phyloP scores from a whole-genome alignment of 495 filamentous ascomycete genomes.

The Elaphomyces granulatus region DNA sequence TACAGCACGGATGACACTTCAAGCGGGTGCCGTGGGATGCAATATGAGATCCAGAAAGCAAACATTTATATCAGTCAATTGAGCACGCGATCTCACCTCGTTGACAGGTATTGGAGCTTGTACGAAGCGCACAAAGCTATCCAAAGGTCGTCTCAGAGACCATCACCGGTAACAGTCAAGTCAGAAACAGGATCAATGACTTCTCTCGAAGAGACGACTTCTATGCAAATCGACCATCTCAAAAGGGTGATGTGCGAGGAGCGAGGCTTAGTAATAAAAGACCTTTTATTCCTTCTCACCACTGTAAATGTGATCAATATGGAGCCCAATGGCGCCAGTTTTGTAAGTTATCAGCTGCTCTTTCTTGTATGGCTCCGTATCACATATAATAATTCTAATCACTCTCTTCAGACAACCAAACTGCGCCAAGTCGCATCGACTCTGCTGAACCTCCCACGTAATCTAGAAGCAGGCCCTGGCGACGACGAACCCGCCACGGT shows the following conservation, averaged over 20 bases:
- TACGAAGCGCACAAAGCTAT: constrained; percentile 30
- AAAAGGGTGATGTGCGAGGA: constrained; percentile 48
- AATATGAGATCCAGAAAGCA: constrained; percentile 72
- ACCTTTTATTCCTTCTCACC: constrained; percentile 51
- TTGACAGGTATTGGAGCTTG: constrained; percentile 64
- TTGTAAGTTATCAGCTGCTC: constrained; percentile 29
- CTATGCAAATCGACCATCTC: constrained; percentile 31
- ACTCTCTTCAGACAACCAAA: constrained; percentile 39
- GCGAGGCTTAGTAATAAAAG: constrained; percentile 59
- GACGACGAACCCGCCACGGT: constrained; percentile 21
- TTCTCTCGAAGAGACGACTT: constrained; percentile 12
- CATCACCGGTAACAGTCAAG: neutral
- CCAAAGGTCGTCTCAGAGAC: neutral
- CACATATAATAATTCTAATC: constrained; percentile 1
- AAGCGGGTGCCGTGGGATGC: constrained; percentile 35
- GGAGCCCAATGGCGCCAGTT: constrained; percentile 64
- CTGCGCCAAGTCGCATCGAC: constrained; percentile 66
- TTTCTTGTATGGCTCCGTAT: neutral
- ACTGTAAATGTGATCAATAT: constrained; percentile 66
- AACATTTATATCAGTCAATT: constrained; percentile 69
- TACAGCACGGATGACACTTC: constrained; percentile 12
- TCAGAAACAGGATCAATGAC: constrained; percentile 1
- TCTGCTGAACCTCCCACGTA: constrained; percentile 43
- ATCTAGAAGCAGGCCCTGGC: constrained; percentile 37
- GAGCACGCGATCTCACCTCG: constrained; percentile 60